Base-by-base conservation (phyloP, 2,329 filamentous ascomycete genomes). In the Aspergillus udagawae region DNA sequence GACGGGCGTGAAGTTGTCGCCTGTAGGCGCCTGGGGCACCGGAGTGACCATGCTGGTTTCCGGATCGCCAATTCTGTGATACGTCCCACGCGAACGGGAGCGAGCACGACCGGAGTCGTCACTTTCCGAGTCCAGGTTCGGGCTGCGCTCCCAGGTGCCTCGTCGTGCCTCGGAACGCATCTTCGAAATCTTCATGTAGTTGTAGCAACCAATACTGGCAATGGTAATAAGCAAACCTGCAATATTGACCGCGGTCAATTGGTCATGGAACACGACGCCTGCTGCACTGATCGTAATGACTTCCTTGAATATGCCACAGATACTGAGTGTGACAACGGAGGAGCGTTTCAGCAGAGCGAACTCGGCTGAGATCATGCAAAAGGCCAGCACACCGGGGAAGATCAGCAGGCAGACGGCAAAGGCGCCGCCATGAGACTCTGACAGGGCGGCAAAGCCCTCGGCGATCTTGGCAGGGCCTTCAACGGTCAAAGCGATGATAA, bases 291-390 rank as follows among this genome's bases (percentile, higher is more conserved):
- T 97, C 14, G 94, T 99, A 55, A 99, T 87, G 44, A 97, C 94
- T 77, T 99, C 94, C 74, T 99, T 99, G 82, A 99, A 97, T 60
- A 99, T 97, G 60, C 94, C 94, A 61, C 92, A 96, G 65, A 99
- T 97, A 52, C 90, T 95, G 49, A 99, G 82, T 0, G 94, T 97
- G 52, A 99, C 94, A 53, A 99, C 94, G 1, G 90, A 95, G 0
- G 93, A 97, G 50, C 94, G 90, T 79, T 97, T 89, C 64, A 99
- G 83, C 60, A 99, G 84, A 53, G 94, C 93, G 72, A 97, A 99
- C 75, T 99, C 94, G 54, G 91, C 92, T 0, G 92, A 86, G 20
- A 95, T 97, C 94, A 99, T 99, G 61, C 92, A 84, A 73, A 99
- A 99, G 1, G 94, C 94, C 53, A 99, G 88, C 41, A 85, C 82